Evolutionary conservation across 2,329 filamentous ascomycete genomes (phyloP).

Genomic region (Colletotrichum sp.): DNA sequence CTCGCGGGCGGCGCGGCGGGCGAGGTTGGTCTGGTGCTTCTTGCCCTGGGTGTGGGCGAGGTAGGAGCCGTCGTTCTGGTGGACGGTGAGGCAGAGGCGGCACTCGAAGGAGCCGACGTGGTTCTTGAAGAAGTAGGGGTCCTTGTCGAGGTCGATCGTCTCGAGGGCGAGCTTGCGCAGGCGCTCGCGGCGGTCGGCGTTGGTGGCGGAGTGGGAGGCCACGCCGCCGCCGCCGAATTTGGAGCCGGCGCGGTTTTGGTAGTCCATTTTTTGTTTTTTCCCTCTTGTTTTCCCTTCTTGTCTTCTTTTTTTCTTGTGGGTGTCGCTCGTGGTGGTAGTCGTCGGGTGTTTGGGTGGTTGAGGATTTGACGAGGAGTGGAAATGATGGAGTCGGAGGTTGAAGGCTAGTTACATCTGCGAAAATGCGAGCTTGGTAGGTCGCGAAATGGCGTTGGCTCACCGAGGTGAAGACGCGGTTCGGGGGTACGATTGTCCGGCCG

Average conservation of each 20-base stretch:
- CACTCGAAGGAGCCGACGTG: conserved; percentile 98
- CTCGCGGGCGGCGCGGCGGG: conserved; percentile 92
- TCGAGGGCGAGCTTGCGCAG: conserved; percentile 98
- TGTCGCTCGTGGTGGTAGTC: background rate
- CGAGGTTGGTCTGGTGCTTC: conserved; percentile 98
- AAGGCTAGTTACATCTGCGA: background rate
- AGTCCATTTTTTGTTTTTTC: conserved; percentile 59
- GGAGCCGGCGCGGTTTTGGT: conserved; percentile 92
- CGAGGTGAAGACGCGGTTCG: background rate
- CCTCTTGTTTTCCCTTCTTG: background rate
- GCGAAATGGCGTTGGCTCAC: background rate
- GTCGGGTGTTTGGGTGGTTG: background rate
- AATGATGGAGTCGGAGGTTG: background rate
- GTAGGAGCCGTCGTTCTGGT: conserved; percentile 99
- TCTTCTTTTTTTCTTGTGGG: background rate
- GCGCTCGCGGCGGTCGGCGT: conserved; percentile 95
- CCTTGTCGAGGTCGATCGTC: conserved; percentile 98
- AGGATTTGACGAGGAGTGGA: background rate
- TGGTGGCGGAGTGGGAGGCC: conserved; percentile 89
- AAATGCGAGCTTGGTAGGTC: background rate
- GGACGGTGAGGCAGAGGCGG: conserved; percentile 93
- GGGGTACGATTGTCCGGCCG: background rate
- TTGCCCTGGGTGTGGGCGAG: conserved; percentile 98
- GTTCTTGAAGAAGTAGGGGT: conserved; percentile 99
- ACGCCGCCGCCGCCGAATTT: conserved; percentile 98